Evolutionary conservation across 2,329 filamentous ascomycete species (phyloP).

Genomic region (Scleromitrula shiraiana): DNA sequence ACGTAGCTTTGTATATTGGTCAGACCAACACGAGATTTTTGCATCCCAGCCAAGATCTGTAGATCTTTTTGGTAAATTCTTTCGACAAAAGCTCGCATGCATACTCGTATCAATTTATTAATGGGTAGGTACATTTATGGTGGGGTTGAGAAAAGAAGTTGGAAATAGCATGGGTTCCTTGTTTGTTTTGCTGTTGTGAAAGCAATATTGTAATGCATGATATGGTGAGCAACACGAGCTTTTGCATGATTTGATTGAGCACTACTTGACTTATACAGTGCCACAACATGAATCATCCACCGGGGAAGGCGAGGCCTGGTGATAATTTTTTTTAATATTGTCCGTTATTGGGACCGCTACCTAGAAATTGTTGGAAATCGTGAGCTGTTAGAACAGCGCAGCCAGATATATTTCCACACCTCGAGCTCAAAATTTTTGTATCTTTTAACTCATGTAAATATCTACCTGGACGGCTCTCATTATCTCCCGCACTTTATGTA

Average conservation of each 20-base stretch:
- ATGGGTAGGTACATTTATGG: background rate
- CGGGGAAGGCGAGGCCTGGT: conserved; percentile 6
- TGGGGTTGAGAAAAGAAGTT: background rate
- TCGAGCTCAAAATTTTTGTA: too few species aligned
- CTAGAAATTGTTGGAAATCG: background rate
- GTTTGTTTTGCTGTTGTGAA: conserved; percentile 3
- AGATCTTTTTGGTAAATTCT: background rate
- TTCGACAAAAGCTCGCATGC: background rate
- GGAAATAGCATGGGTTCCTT: conserved; percentile 4
- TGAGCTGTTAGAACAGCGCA: too few species aligned
- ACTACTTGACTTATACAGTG: background rate
- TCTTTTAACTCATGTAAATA: too few species aligned
- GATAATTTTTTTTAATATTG: conserved; percentile 3
- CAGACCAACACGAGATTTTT: background rate
- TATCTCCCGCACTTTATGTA: too few species aligned
- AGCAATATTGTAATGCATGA: conserved; percentile 9
- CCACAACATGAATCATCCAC: conserved; percentile 4
- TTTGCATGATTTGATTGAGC: conserved; percentile 4
- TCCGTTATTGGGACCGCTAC: background rate
- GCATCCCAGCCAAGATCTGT: background rate
- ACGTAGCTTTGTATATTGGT: background rate
- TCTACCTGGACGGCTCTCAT: background rate
- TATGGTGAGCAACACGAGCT: conserved; percentile 4
- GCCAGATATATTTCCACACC: too few species aligned
- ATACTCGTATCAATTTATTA: background rate